Evolutionary conservation across 306 rosid species (phyloP).

Genomic region (Dryas drummondii): DNA sequence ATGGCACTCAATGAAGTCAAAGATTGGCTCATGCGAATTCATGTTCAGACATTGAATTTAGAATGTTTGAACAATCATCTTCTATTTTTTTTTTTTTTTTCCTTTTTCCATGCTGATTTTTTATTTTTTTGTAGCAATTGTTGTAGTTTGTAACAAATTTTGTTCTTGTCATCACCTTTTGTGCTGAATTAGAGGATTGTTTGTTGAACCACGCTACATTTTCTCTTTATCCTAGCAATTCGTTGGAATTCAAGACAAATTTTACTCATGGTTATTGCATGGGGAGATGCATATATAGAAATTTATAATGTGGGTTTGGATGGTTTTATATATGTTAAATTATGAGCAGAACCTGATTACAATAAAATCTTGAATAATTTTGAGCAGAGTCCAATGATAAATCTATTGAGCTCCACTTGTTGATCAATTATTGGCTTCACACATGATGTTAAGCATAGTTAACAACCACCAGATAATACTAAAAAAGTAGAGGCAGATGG

Average conservation of each 20-base stretch:
- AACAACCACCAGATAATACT: neutral
- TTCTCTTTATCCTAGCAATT: neutral
- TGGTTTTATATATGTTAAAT: too few relatives aligned
- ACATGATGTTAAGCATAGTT: too few relatives aligned
- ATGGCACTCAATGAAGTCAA: slow-evolving; percentile 10
- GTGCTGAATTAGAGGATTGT: slow-evolving; percentile 12
- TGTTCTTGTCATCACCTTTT: slow-evolving; percentile 14
- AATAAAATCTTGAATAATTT: neutral
- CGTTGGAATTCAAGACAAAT: too few relatives aligned
- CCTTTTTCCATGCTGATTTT: neutral
- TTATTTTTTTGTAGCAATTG: neutral
- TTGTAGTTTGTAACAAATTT: slow-evolving; percentile 14
- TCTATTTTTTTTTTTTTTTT: neutral
- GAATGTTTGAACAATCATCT: slow-evolving; percentile 11
- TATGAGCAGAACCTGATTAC: too few relatives aligned
- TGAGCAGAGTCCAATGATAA: neutral
- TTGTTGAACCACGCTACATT: neutral
- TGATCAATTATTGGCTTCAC: neutral
- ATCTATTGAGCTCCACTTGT: neutral
- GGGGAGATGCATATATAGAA: too few relatives aligned
- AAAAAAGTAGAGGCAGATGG: neutral
- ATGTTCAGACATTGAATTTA: slow-evolving; percentile 3
- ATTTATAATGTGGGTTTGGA: too few relatives aligned
- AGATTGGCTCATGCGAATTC: neutral
- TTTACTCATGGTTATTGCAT: too few relatives aligned